These are phyloP conservation scores for Eimeria falciformis DNA, from an alignment of 169 alveolate genomes.

Conservation along the genomic window DNA sequence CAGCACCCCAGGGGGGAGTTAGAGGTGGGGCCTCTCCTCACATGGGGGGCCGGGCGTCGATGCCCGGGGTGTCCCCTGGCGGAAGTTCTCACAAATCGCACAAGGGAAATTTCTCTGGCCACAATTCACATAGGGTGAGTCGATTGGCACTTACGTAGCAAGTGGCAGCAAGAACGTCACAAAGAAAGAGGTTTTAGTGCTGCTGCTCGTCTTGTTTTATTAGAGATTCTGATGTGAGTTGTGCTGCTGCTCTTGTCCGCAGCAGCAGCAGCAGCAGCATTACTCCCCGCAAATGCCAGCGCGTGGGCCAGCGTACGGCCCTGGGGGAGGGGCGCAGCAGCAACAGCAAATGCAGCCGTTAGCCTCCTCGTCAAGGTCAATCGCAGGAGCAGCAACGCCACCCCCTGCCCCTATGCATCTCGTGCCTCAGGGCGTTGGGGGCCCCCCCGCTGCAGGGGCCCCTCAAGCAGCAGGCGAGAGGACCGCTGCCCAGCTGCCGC, in stretches of 20 bases:
- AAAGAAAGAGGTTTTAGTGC: not conserved
- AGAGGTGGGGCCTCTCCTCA: not conserved
- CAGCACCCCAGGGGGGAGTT: not conserved
- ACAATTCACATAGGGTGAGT: not conserved
- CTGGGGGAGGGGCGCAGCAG: slow-evolving; percentile 14
- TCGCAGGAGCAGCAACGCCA: too few species aligned
- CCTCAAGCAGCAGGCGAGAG: too few species aligned
- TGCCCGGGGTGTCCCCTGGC: slow-evolving; percentile 21
- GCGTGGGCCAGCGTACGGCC: not conserved
- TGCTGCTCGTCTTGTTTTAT: not conserved
- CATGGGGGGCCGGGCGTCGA: slow-evolving; percentile 5
- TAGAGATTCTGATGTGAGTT: not conserved
- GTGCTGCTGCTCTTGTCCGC: not conserved
- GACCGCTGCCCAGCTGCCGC: too few species aligned
- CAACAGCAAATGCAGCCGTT: not conserved
- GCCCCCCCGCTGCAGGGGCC: not conserved
- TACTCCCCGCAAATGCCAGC: not conserved
- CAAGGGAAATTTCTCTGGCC: not conserved
- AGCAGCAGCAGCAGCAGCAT: slow-evolving; percentile 28
- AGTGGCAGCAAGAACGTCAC: not conserved
- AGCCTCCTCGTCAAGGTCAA: too few species aligned
- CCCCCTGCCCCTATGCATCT: too few species aligned
- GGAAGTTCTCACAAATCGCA: not conserved
- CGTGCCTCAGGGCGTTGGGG: too few species aligned
- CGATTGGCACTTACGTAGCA: not conserved